Percentiles rank a stretch among this genome's conserved stretches.
Conservation (phyloP, 352 stramenopile species). For the Globisporangium barbulae region DNA sequence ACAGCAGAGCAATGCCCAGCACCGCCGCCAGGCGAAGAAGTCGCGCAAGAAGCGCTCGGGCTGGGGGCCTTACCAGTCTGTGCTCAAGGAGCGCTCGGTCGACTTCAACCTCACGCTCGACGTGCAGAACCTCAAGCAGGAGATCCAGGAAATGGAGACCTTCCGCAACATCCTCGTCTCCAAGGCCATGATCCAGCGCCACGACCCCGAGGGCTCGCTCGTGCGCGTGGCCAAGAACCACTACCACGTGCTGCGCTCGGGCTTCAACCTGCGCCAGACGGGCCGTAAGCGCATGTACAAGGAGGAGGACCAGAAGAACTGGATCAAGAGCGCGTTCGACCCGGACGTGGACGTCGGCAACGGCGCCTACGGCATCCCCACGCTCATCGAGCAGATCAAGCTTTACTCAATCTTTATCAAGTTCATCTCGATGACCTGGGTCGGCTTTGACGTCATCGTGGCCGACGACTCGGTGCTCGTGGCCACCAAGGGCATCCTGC, state of each 20-base stretch:
- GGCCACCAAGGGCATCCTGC: conserved; percentile 18
- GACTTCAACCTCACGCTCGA: conserved; percentile 31
- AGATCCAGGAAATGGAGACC: conserved; percentile 25
- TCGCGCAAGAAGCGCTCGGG: conserved; percentile 1
- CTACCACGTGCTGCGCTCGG: conserved; percentile 19
- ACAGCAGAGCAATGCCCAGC: conserved; percentile 16
- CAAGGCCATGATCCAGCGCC: conserved; percentile 16
- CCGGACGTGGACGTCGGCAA: conserved; percentile 21
- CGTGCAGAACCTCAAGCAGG: conserved; percentile 28
- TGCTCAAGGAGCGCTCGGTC: conserved; percentile 24
- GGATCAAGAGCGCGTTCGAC: conserved; percentile 23
- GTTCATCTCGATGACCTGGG: conserved; percentile 24
- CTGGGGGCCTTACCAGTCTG: conserved; percentile 19
- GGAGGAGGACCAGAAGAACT: conserved; percentile 18
- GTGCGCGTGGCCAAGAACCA: conserved; percentile 22
- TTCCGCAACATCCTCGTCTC: conserved; percentile 22
- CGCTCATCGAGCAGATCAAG: conserved; percentile 31
- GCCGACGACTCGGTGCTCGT: conserved; percentile 23
- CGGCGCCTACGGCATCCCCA: conserved; percentile 18
- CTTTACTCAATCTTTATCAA: conserved; percentile 24
- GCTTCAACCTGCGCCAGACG: conserved; percentile 12
- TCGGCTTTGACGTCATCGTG: conserved; percentile 20
- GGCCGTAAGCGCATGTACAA: conserved; percentile 9
- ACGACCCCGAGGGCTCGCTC: conserved; percentile 25
- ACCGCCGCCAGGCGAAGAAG: conserved; percentile 24